These are phyloP conservation scores for Malus hybrid DNA, from an alignment of 331 rosid species.

Conservation along the genomic window DNA sequence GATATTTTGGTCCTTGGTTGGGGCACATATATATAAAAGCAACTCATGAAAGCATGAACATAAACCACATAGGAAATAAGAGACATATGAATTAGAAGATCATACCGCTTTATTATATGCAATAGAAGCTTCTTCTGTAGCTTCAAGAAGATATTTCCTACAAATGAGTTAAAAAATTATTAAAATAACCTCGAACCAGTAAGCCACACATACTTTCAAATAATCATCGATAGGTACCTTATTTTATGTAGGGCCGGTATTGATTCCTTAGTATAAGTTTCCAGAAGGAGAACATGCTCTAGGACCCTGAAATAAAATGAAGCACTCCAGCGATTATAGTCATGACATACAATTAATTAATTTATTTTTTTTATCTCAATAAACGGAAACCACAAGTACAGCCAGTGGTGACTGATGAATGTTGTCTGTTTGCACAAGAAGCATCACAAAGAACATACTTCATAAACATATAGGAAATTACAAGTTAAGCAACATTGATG, in stretches of 20 bases:
- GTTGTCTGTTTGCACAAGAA: background rate
- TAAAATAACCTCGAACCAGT: background rate
- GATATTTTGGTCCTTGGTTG: too few relatives aligned
- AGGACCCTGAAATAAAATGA: slow-evolving; percentile 52
- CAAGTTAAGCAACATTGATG: background rate
- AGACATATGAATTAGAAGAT: background rate
- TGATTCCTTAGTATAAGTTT: slow-evolving; percentile 88
- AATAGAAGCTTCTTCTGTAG: slow-evolving; percentile 92
- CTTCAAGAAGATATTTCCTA: slow-evolving; percentile 91
- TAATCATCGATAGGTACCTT: slow-evolving; percentile 36
- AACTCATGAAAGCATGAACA: background rate
- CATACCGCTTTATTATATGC: slow-evolving; percentile 92
- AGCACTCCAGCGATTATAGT: slow-evolving; percentile 6
- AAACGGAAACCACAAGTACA: background rate
- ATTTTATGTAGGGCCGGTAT: slow-evolving; percentile 94
- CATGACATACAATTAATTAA: background rate
- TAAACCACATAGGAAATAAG: background rate
- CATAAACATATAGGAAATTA: background rate
- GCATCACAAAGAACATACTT: background rate
- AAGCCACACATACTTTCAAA: slow-evolving; percentile 8
- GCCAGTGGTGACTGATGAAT: background rate
- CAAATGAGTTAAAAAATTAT: background rate
- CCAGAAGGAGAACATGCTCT: slow-evolving; percentile 75
- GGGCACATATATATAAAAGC: background rate
- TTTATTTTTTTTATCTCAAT: background rate